phyloP scores from a whole-genome alignment of 2,329 filamentous ascomycete genomes.

The Colletotrichum musicola region DNA sequence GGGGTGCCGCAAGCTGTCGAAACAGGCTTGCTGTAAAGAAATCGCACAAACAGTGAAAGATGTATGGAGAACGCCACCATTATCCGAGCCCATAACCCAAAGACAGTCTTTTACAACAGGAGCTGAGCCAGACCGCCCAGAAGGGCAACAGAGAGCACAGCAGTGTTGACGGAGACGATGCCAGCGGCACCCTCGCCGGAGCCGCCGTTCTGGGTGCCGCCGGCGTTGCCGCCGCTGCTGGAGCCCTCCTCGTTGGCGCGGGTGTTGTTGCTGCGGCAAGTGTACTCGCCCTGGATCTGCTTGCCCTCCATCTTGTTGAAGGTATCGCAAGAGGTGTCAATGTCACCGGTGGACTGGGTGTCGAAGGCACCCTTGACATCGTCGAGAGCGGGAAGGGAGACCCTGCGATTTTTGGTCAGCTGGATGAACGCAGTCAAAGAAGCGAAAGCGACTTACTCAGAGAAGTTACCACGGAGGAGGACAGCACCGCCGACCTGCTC shows the following conservation, averaged over 20 bases:
- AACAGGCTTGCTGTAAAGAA: constrained; percentile 37
- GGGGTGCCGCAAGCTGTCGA: constrained; percentile 28
- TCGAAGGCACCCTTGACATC: constrained; percentile 80
- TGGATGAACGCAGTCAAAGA: background rate
- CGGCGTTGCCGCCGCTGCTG: constrained; percentile 45
- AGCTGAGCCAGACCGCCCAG: constrained; percentile 63
- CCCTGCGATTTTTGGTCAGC: constrained; percentile 62
- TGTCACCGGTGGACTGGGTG: constrained; percentile 74
- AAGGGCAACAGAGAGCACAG: constrained; percentile 60
- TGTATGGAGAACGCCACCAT: constrained; percentile 41
- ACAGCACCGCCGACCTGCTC: constrained; percentile 81
- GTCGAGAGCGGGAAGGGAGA: constrained; percentile 75
- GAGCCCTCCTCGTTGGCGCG: constrained; percentile 63
- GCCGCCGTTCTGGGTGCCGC: constrained; percentile 44
- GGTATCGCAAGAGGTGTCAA: constrained; percentile 65
- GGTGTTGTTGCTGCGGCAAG: constrained; percentile 64
- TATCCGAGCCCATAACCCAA: constrained; percentile 34
- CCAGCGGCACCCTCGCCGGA: constrained; percentile 59
- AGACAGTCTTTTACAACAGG: constrained; percentile 56
- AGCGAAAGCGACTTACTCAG: constrained; percentile 53
- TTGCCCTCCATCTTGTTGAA: constrained; percentile 61
- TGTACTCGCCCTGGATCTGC: constrained; percentile 61
- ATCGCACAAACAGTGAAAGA: constrained; percentile 39
- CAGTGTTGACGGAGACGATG: constrained; percentile 59
- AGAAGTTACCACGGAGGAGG: constrained; percentile 87